phyloP scores from a whole-genome alignment of 257 asterid genomes.

The Solanum sparsipilum region DNA sequence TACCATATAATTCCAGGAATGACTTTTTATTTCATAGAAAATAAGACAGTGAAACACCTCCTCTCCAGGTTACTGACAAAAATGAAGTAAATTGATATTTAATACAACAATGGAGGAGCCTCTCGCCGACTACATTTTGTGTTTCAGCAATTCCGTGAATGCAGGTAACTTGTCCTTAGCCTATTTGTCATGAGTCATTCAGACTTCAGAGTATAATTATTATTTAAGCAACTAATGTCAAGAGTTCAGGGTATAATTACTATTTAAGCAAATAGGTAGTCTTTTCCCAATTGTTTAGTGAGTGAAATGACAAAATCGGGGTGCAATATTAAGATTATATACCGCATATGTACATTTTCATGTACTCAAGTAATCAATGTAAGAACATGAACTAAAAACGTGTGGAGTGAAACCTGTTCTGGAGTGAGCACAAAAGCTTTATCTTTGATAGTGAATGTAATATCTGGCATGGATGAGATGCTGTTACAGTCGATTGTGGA shows the following conservation, averaged over 20 bases:
- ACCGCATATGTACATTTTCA: background rate
- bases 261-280: background rate
- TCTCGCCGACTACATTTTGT: background rate
- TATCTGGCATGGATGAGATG: constrained; percentile 44
- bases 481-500: constrained; percentile 55
- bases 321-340: background rate
- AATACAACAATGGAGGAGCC: no score
- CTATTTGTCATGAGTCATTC: background rate
- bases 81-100: no score
- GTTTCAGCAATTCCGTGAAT: background rate
- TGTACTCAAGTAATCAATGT: background rate
- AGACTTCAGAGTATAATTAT: background rate
- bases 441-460: constrained; percentile 60
- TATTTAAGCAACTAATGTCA: background rate
- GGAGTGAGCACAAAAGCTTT: constrained; percentile 58
- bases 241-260: background rate
- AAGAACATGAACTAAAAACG: background rate
- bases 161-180: background rate
- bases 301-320: background rate
- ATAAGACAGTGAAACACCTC: no score
- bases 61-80: no score
- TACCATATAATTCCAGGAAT: no score
- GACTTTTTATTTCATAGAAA: no score
- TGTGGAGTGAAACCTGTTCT: constrained; percentile 43
- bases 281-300: background rate